Evolutionary conservation across 2,329 filamentous ascomycete genomes (phyloP).

Genomic region (Pseudogymnoascus sp.): DNA sequence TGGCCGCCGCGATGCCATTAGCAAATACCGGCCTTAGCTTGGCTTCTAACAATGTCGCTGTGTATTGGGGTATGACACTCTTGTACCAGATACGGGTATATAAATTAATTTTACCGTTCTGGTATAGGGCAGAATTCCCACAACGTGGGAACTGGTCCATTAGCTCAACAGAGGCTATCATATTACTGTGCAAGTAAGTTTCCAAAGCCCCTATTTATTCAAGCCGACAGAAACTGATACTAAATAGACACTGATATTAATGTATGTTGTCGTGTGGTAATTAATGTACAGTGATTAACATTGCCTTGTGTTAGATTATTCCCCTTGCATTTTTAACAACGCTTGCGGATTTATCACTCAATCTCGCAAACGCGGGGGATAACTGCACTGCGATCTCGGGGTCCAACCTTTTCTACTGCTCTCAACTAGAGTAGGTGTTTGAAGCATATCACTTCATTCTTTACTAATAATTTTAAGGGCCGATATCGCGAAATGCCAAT

Average conservation of each 20-base stretch:
- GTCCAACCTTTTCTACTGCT: constrained; percentile 51
- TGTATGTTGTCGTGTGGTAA: constrained; percentile 25
- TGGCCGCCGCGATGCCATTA: constrained; percentile 26
- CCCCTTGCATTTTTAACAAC: constrained; percentile 54
- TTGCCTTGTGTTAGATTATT: constrained; percentile 40
- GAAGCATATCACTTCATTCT: neutral
- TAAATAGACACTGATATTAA: constrained; percentile 37
- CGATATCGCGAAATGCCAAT: constrained; percentile 53
- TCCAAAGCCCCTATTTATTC: neutral
- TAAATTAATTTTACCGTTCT: constrained; percentile 20
- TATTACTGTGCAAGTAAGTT: constrained; percentile 51
- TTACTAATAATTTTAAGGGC: constrained; percentile 17
- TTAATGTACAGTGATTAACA: constrained; percentile 13
- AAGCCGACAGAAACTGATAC: constrained; percentile 14
- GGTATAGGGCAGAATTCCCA: constrained; percentile 50
- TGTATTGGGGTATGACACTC: constrained; percentile 54
- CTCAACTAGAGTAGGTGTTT: constrained; percentile 53
- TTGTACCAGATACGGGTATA: neutral
- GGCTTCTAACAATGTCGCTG: constrained; percentile 46
- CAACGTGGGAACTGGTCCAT: constrained; percentile 33
- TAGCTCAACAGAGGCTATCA: constrained; percentile 45
- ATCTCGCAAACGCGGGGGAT: constrained; percentile 58
- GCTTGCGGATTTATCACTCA: constrained; percentile 46
- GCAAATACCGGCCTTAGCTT: constrained; percentile 36
- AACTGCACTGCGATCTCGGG: constrained; percentile 51